These are phyloP conservation scores for Colletotrichum tamarilloi DNA, from an alignment of 2,329 filamentous ascomycete species.

Conservation along the genomic window DNA sequence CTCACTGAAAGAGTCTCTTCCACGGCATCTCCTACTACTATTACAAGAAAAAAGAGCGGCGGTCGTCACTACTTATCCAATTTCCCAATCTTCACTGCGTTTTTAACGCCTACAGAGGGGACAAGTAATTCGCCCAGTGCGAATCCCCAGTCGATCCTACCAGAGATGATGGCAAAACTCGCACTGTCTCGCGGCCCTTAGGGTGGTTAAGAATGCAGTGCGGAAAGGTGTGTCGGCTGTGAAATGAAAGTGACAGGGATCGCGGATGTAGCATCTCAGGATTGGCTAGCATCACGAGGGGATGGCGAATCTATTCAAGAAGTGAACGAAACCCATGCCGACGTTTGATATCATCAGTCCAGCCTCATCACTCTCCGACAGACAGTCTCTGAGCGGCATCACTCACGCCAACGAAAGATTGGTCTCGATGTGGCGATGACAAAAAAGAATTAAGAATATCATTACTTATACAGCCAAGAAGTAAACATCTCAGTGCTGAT, in stretches of 20 bases:
- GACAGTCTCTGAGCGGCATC: background rate
- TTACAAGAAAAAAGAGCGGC: background rate
- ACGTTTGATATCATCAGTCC: no score
- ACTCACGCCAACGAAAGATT: background rate
- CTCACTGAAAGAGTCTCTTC: no score
- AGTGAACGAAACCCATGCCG: no score
- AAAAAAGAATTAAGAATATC: background rate
- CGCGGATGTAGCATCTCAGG: no score
- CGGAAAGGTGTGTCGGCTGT: no score
- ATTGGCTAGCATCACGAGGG: no score
- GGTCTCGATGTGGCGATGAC: background rate
- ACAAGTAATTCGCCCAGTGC: background rate
- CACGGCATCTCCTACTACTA: no score
- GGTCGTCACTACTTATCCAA: background rate
- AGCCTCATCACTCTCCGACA: background rate
- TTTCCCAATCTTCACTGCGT: background rate
- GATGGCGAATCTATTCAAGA: no score
- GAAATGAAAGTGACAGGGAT: no score
- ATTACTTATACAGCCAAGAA: background rate
- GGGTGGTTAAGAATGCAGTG: no score
- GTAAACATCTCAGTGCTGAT: conserved; percentile 33
- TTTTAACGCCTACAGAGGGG: background rate
- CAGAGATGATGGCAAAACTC: rapidly evolving
- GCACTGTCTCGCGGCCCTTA: no score
- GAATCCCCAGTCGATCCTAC: background rate